Conservation (phyloP, 306 rosid genomes). For the Cucumis melo region DNA sequence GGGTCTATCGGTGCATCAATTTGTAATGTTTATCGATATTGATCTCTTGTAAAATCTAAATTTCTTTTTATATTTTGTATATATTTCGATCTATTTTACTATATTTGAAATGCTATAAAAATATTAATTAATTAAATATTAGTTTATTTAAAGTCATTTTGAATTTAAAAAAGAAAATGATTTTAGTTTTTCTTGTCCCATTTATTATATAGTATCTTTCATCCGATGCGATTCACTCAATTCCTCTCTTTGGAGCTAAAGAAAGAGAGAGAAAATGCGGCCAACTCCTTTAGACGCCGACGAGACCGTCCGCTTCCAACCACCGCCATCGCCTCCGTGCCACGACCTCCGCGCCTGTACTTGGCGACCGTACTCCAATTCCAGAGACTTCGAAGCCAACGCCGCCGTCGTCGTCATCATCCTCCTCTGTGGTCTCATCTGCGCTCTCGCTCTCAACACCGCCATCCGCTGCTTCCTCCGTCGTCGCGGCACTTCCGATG, state of each 20-base stretch:
- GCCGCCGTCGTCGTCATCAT: constrained; percentile 24
- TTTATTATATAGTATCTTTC: not conserved
- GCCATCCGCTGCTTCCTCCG: constrained; percentile 37
- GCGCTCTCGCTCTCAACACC: constrained; percentile 27
- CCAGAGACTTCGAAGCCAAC: constrained; percentile 34
- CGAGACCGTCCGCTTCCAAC: not conserved
- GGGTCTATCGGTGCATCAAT: no score
- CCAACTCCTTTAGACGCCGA: constrained; percentile 3
- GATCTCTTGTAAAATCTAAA: no score
- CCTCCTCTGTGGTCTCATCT: constrained; percentile 36
- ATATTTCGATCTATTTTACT: no score
- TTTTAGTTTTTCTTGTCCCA: not conserved
- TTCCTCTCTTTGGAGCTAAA: not conserved
- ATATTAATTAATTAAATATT: no score
- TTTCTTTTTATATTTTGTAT: no score
- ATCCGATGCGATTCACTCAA: not conserved
- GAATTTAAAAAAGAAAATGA: no score
- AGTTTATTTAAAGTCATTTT: no score
- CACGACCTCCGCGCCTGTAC: constrained; percentile 5
- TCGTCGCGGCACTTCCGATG: not conserved
- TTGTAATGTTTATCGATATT: no score
- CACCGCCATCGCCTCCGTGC: constrained; percentile 6
- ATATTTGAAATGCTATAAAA: no score
- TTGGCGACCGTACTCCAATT: constrained; percentile 26
- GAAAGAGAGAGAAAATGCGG: constrained; percentile 1